phyloP scores from a whole-genome alignment of 768 basidiomycete genomes.

The Pleurotus ostreatus region DNA sequence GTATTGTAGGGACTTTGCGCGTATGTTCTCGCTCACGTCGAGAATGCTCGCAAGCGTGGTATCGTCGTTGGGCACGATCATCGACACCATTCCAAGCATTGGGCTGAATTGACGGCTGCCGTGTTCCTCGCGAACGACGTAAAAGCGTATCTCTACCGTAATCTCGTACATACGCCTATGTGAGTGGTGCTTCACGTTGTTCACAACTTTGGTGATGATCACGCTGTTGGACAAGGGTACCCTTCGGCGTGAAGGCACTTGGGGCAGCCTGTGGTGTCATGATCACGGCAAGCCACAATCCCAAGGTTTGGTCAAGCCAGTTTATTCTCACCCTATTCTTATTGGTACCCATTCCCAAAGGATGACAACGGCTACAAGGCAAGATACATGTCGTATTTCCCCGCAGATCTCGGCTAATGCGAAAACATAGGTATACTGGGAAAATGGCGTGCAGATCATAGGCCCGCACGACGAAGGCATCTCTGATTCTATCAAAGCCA shows the following conservation, averaged over 20 bases:
- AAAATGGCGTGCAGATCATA: slow-evolving; percentile 89
- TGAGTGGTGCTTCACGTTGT: slow-evolving; percentile 24
- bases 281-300: slow-evolving; percentile 94
- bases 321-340: background rate
- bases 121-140: slow-evolving; percentile 62
- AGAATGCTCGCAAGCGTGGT: slow-evolving; percentile 53
- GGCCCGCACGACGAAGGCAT: slow-evolving; percentile 81
- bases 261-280: slow-evolving; percentile 81
- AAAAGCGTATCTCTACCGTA: slow-evolving; percentile 65
- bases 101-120: slow-evolving; percentile 72
- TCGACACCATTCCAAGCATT: slow-evolving; percentile 71
- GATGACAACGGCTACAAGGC: slow-evolving; percentile 90
- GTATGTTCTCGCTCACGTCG: slow-evolving; percentile 56
- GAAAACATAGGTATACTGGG: slow-evolving; percentile 75
- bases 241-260: slow-evolving; percentile 66
- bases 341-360: slow-evolving; percentile 28
- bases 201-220: background rate
- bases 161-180: slow-evolving; percentile 81
- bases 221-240: slow-evolving; percentile 49
- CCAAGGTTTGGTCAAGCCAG: slow-evolving; percentile 47
- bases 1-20: slow-evolving; percentile 64
- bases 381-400: background rate
- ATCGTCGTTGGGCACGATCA: slow-evolving; percentile 88
- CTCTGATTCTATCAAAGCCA: slow-evolving; percentile 54
- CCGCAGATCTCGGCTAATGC: background rate